phyloP scores from a whole-genome alignment of 2,329 filamentous ascomycete genomes.

The Diplodia sapinea region DNA sequence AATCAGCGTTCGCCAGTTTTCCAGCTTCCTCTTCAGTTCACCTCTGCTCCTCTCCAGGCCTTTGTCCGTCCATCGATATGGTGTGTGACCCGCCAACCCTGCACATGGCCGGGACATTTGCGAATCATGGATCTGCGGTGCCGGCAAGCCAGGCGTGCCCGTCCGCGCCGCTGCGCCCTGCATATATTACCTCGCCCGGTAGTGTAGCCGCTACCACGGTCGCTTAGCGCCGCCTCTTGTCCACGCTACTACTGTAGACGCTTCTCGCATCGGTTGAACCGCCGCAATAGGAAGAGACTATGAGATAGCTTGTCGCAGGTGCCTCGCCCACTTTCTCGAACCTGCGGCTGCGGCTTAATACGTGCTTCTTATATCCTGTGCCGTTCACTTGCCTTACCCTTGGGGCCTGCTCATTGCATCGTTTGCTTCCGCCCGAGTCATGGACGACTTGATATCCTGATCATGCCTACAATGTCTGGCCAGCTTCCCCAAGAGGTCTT shows the following conservation, averaged over 20 bases:
- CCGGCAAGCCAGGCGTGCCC: not conserved
- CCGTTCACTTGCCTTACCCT: not conserved
- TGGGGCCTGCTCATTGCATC: not conserved
- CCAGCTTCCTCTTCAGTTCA: slow-evolving; percentile 22
- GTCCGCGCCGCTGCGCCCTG: not conserved
- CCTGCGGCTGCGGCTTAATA: not conserved
- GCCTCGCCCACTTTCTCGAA: slow-evolving; percentile 1
- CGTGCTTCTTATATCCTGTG: not conserved
- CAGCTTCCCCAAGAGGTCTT: slow-evolving; percentile 8
- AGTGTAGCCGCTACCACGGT: not conserved
- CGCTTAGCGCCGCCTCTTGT: not conserved
- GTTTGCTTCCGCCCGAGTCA: not conserved
- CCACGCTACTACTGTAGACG: not conserved
- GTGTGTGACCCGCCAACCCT: not conserved
- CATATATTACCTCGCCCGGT: not conserved
- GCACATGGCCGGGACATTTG: slow-evolving; percentile 8
- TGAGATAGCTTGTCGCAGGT: slow-evolving; percentile 3
- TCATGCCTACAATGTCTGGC: slow-evolving; percentile 8
- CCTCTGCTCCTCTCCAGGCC: not conserved
- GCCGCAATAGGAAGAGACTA: slow-evolving; percentile 6
- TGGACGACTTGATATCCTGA: not conserved
- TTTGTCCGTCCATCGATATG: not conserved
- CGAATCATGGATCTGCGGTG: slow-evolving; percentile 12
- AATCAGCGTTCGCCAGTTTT: not conserved
- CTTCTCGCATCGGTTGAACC: slow-evolving; percentile 4